Base-by-base conservation (phyloP, 306 rosid genomes). In the Prunus fruticosa region DNA sequence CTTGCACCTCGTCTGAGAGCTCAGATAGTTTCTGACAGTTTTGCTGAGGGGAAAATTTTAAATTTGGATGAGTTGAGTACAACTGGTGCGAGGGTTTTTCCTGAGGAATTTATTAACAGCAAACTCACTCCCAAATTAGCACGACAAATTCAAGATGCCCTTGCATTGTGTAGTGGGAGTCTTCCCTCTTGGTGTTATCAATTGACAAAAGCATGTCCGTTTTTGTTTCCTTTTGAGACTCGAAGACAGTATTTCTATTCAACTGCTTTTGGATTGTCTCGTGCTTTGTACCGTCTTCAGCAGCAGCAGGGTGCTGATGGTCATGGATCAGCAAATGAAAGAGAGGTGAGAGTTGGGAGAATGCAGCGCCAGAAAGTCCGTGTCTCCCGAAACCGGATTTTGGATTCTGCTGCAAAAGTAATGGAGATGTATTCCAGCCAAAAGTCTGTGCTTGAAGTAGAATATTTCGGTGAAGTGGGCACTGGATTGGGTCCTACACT, bases 381-480 rank as follows among this genome's bases (percentile, higher is more conserved):
- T 68, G 98, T 96, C 32, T 92, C 99, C 12, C 85, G 99, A 67
- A 92, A 96, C 82, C 99, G 97, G 41, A 88, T 96, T 78, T 82
- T 96, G 86, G 98, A 96, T 85, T 96, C 99, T 71, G 99, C 99
- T 72, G 97, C 96, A 14, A 92, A 93, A 87, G 99, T 96, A 65
- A 96, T 96, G 99, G 99, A 96, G 87, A 89, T 96, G 98, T 96
- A 96, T 83, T 91, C 98, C 34, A 96, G 97, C 89, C 99, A 96
- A 73, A 96, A 96, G 85, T 97, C 98, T 68, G 96, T 96, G 65
- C 98, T 96, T 80, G 99, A 96, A 89, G 99, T 96, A 64, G 99
- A 96, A 83, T 96, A 96, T 84, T 96, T 96, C 84, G 99, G 99
- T 76, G 99, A 96, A 85, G 99, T 92, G 81, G 99, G 99, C 67